phyloP scores from a whole-genome alignment of 108 stramenopile genomes.

The Seminavis robusta region DNA sequence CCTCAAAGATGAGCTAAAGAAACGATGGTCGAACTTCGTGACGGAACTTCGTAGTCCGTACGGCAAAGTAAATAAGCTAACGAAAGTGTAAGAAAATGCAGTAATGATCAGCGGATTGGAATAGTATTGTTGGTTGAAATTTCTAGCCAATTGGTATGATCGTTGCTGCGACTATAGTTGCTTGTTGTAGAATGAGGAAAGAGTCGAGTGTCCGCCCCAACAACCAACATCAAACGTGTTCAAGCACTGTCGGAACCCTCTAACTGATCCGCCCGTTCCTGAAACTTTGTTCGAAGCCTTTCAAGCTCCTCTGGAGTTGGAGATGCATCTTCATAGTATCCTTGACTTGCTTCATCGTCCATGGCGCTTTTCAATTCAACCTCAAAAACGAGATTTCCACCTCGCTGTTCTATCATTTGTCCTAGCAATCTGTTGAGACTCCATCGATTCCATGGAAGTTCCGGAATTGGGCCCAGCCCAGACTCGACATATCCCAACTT shows the following conservation, averaged over 20 bases:
- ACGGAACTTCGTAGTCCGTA: too few species aligned
- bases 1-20: slow-evolving; percentile 52
- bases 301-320: slow-evolving; percentile 60
- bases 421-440: slow-evolving; percentile 62
- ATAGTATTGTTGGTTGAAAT: too few species aligned
- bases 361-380: slow-evolving; percentile 54
- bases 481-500: slow-evolving; percentile 70
- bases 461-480: slow-evolving; percentile 75
- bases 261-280: not conserved
- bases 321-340: slow-evolving; percentile 75
- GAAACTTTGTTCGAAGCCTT: slow-evolving; percentile 20
- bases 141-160: too few species aligned
- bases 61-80: too few species aligned
- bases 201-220: too few species aligned
- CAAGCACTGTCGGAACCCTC: too few species aligned
- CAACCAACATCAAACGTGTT: too few species aligned
- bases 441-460: slow-evolving; percentile 55
- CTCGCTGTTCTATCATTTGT: slow-evolving; percentile 64
- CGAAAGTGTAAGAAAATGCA: too few species aligned
- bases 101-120: too few species aligned
- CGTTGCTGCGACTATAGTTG: too few species aligned
- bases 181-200: too few species aligned
- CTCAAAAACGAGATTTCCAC: slow-evolving; percentile 76
- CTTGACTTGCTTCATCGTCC: slow-evolving; percentile 88
- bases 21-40: too few species aligned